phyloP scores from a whole-genome alignment of 352 stramenopile genomes.

The Phytophthora aleatoria region DNA sequence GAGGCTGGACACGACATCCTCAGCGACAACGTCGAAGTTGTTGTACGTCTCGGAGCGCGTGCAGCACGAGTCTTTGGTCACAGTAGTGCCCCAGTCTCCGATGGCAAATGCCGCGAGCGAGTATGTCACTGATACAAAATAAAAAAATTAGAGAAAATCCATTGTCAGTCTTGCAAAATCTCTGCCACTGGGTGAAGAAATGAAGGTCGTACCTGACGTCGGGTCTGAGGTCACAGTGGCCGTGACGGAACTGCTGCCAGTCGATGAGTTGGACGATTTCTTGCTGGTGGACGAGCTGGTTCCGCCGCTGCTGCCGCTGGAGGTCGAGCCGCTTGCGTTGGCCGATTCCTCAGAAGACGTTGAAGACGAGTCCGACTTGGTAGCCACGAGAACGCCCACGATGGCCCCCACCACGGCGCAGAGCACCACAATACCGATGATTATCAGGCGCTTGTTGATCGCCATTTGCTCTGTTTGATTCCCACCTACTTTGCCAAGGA shows the following conservation, averaged over 20 bases:
- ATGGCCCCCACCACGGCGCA: slow-evolving; percentile 51
- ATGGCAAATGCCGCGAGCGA: slow-evolving; percentile 70
- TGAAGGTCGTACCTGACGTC: slow-evolving; percentile 22
- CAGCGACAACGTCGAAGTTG: slow-evolving; percentile 66
- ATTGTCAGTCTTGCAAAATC: slow-evolving; percentile 4
- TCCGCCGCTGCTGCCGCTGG: slow-evolving; percentile 13
- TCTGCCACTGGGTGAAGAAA: background rate
- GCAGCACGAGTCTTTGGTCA: slow-evolving; percentile 72
- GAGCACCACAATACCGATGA: slow-evolving; percentile 49
- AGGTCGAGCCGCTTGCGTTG: slow-evolving; percentile 9
- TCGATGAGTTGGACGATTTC: slow-evolving; percentile 29
- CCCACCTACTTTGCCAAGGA: background rate
- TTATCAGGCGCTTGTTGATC: slow-evolving; percentile 51
- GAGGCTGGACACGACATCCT: slow-evolving; percentile 65
- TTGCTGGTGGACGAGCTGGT: slow-evolving; percentile 25
- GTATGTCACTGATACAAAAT: slow-evolving; percentile 38
- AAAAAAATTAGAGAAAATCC: slow-evolving; percentile 14
- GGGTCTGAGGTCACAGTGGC: slow-evolving; percentile 36
- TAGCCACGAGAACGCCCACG: slow-evolving; percentile 51
- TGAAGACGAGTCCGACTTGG: slow-evolving; percentile 36
- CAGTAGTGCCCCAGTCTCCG: slow-evolving; percentile 75
- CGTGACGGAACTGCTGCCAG: slow-evolving; percentile 10
- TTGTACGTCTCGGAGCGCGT: slow-evolving; percentile 54
- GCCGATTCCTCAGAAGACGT: slow-evolving; percentile 30
- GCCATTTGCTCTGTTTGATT: slow-evolving; percentile 17